A percentile compares a stretch with the other conserved stretches of the same genome.
Evolutionary conservation across 2,329 filamentous ascomycete species (phyloP).

Genomic region (Cadophora sp.): DNA sequence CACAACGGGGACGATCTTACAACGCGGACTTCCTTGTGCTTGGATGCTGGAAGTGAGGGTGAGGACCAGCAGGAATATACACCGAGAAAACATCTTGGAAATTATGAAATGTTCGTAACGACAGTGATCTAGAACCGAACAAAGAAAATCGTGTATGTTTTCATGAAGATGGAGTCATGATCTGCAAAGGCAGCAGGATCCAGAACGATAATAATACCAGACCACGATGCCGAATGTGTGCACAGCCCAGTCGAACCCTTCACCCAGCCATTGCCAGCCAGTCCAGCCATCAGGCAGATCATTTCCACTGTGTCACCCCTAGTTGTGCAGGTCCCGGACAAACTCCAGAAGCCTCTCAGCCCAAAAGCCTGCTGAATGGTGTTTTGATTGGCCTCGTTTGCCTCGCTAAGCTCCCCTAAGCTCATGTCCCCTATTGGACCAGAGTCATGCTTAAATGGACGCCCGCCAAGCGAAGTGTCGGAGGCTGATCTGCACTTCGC

Average conservation of each 20-base stretch:
- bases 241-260: too few relatives aligned
- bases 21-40: constrained; percentile 1
- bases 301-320: constrained; percentile 6
- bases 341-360: constrained; percentile 1
- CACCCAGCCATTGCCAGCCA: background rate
- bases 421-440: background rate
- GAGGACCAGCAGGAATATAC: constrained; percentile 11
- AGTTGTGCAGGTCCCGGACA: background rate
- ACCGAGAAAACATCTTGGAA: constrained; percentile 15
- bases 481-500: constrained; percentile 16
- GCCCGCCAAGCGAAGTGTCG: background rate
- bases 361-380: background rate
- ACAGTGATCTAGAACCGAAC: background rate
- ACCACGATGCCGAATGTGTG: background rate
- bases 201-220: constrained; percentile 4
- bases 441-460: background rate
- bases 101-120: constrained; percentile 14
- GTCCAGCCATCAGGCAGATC: constrained; percentile 6
- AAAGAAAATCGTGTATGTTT: background rate
- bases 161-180: background rate
- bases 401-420: background rate
- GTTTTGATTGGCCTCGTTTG: constrained; percentile 7
- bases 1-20: constrained; percentile 1
- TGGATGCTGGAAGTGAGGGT: constrained; percentile 9
- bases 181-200: background rate